Evolutionary conservation across 345 rosid species (phyloP).

Genomic region (Eucalyptus tenuipes): DNA sequence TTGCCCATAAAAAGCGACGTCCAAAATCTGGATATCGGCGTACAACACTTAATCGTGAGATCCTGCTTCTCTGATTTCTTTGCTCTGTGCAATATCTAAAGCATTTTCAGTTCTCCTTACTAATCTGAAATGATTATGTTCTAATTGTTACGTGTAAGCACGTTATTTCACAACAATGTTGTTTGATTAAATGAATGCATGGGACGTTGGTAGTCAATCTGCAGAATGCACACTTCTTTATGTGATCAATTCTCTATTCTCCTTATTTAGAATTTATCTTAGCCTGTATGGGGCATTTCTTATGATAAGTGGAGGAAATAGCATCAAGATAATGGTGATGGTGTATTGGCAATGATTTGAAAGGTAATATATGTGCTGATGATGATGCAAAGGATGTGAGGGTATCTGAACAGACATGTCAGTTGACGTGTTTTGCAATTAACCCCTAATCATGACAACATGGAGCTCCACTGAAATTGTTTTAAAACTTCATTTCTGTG

Average conservation of each 20-base stretch:
- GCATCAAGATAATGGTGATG: background rate
- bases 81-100: background rate
- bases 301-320: background rate
- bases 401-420: background rate
- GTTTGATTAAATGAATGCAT: background rate
- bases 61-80: background rate
- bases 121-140: background rate
- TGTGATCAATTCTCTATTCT: background rate
- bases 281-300: background rate
- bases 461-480: background rate
- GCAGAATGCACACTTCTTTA: background rate
- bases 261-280: background rate
- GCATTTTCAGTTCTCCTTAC: background rate
- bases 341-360: background rate
- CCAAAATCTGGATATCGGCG: slow-evolving; percentile 79
- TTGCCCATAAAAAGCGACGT: slow-evolving; percentile 62
- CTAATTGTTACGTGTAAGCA: background rate
- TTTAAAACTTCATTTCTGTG: background rate
- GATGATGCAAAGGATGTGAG: background rate
- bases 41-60: slow-evolving; percentile 69
- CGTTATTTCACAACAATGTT: background rate
- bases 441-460: background rate
- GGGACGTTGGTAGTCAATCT: background rate
- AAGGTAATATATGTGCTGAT: background rate
- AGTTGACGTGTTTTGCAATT: background rate